Conservation (phyloP, 164 flowering plant species). For the Nymphaea colorata region DNA sequence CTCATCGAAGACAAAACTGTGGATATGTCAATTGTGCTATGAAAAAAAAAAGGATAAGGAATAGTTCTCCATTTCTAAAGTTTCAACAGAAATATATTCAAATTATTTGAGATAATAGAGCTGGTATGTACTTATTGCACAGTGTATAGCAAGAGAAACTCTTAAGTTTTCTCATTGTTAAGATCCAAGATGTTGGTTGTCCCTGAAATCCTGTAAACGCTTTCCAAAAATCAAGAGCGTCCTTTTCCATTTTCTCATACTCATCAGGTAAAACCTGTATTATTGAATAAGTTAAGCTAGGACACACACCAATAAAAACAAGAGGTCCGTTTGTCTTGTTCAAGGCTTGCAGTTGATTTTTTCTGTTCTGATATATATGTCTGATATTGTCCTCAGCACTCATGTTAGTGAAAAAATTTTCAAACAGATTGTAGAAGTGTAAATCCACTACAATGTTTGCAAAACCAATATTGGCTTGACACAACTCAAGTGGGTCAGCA, state of each 20-base stretch:
- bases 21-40: too few relatives aligned
- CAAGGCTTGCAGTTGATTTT: constrained; percentile 44
- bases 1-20: too few relatives aligned
- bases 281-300: background rate
- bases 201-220: too few relatives aligned
- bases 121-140: too few relatives aligned
- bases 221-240: too few relatives aligned
- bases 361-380: constrained; percentile 50
- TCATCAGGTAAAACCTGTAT: background rate
- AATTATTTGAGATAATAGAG: too few relatives aligned
- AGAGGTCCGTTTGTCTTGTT: constrained; percentile 69
- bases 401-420: constrained; percentile 44
- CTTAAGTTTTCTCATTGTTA: background rate
- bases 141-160: background rate
- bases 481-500: constrained; percentile 76
- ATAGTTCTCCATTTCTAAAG: too few relatives aligned
- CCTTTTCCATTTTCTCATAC: too few relatives aligned
- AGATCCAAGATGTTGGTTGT: background rate
- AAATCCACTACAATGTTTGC: constrained; percentile 66
- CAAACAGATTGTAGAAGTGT: constrained; percentile 84
- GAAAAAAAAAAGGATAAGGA: too few relatives aligned
- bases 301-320: constrained; percentile 53
- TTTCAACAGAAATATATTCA: too few relatives aligned
- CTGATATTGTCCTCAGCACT: constrained; percentile 47
- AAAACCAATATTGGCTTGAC: constrained; percentile 48